Evolutionary conservation across 2,329 filamentous ascomycete genomes (phyloP), one percentile per base, ranked within the genome.

Genomic region (Iodosphaeria phyllophila): DNA sequence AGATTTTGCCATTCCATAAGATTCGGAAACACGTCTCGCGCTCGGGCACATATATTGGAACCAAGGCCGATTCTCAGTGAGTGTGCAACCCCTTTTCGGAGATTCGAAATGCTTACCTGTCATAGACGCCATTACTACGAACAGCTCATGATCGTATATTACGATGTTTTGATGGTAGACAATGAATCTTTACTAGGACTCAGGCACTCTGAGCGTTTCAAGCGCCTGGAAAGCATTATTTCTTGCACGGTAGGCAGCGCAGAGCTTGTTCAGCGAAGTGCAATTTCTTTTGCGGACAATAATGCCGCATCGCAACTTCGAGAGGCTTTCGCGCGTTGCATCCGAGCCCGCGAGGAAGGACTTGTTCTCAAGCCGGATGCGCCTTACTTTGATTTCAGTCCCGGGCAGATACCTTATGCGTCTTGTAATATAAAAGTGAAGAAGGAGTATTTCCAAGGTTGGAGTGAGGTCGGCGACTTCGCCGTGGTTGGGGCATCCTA

Each of bases 381-480:
- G 13, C 70, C 82, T 0, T 92, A 92, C 41, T 78, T 92, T 32
- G 54, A 66, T 28, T 65, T 60, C 33, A 41, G 32, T 16, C n/a
- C 13, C 11, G n/a, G n/a, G 22, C 36, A 37, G 20, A 35, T 49
- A 36, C 32, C 56, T 16, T 54, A 52, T 30, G 41, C 46, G 3
- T 54, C 54, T 9, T 57, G 52, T 28, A 75, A 70, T 42, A 78
- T 92, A 39, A 92, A 92, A 48, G 48, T 92, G 20, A 92, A 92
- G 47, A 82, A 82, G 39, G 79, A 89, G 39, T 92, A 91, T 38
- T 64, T 92, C 18, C 58, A 63, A 14, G 69, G 69, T 3, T 67
- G 86, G 41, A 80, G 82, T 1, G 83, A 91, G 31, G 68, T 82
- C 16, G 77, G 77, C 7, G 84, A 92, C 43, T 78, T 92, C 41